Conservation (phyloP, 2,329 filamentous ascomycete species). For the Cladosporium sp. region DNA sequence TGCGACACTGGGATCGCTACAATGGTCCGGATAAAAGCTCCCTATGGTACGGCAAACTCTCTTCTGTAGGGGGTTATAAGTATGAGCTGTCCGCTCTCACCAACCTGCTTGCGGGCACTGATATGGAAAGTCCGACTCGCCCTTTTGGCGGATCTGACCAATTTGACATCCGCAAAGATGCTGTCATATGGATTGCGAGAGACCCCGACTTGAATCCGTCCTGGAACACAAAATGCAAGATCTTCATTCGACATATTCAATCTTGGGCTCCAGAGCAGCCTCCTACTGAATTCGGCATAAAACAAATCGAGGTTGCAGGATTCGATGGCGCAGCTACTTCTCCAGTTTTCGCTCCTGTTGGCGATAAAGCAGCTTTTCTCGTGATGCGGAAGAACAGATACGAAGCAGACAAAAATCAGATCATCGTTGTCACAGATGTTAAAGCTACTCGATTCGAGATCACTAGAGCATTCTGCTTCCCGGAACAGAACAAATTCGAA, state of each 20-base stretch:
- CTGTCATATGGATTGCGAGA: slow-evolving; percentile 73
- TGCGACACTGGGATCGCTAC: slow-evolving; percentile 57
- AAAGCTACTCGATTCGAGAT: not conserved
- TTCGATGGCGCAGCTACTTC: slow-evolving; percentile 64
- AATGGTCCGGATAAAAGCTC: slow-evolving; percentile 68
- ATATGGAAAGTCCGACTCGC: slow-evolving; percentile 66
- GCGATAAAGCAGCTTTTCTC: slow-evolving; percentile 70
- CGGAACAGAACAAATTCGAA: not conserved
- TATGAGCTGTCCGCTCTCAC: slow-evolving; percentile 50
- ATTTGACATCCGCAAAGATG: slow-evolving; percentile 69
- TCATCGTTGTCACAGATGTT: slow-evolving; percentile 66
- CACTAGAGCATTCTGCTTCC: not conserved
- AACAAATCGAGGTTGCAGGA: slow-evolving; percentile 57
- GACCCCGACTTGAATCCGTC: slow-evolving; percentile 71
- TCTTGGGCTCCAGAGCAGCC: slow-evolving; percentile 58
- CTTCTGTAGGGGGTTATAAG: slow-evolving; percentile 32
- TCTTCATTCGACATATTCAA: slow-evolving; percentile 70
- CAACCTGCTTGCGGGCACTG: slow-evolving; percentile 64
- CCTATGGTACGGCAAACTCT: slow-evolving; percentile 70
- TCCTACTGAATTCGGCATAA: slow-evolving; percentile 37
- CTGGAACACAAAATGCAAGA: slow-evolving; percentile 76
- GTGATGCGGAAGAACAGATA: slow-evolving; percentile 77
- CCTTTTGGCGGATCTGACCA: slow-evolving; percentile 77
- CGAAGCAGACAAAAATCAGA: slow-evolving; percentile 74
- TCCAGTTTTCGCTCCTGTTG: slow-evolving; percentile 74